Conservation (phyloP, 345 rosid genomes). For the Acer saccharum region DNA sequence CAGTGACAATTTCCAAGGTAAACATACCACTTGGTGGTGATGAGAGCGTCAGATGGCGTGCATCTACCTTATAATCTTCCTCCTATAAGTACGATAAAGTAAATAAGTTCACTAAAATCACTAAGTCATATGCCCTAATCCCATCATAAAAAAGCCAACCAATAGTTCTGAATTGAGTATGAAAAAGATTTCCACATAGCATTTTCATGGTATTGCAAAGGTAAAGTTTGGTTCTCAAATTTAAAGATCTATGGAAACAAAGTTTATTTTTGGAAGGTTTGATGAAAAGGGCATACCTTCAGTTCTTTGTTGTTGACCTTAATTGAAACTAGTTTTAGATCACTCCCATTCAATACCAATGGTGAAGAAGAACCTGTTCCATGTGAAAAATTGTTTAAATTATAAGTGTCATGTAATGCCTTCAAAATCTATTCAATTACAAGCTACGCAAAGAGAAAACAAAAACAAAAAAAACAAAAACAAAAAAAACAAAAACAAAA, state of each 20-base stretch:
- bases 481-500: not conserved
- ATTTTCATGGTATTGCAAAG: not conserved
- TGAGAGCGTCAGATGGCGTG: slow-evolving; percentile 67
- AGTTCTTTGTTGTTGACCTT: slow-evolving; percentile 69
- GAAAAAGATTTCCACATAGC: too few relatives aligned
- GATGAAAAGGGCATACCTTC: slow-evolving; percentile 48
- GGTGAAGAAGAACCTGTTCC: slow-evolving; percentile 67
- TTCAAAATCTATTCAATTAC: not conserved
- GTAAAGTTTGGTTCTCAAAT: not conserved
- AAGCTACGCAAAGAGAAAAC: not conserved
- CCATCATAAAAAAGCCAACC: not conserved
- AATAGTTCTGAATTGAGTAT: not conserved
- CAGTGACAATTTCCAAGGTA: slow-evolving; percentile 75
- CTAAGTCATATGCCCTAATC: not conserved
- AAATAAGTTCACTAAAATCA: not conserved
- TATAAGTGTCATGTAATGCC: not conserved
- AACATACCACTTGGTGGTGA: slow-evolving; percentile 69
- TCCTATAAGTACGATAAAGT: slow-evolving; percentile 41
- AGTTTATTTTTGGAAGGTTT: slow-evolving; percentile 3
- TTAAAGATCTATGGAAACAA: not conserved
- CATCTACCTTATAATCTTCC: slow-evolving; percentile 59
- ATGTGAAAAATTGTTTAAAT: slow-evolving; percentile 19
- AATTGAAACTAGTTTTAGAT: slow-evolving; percentile 71
- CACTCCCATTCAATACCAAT: slow-evolving; percentile 82
- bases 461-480: not conserved